Evolutionary conservation across 306 rosid species (phyloP), one percentile per base, ranked within the genome.

Genomic region (Abrus pulchellus): DNA sequence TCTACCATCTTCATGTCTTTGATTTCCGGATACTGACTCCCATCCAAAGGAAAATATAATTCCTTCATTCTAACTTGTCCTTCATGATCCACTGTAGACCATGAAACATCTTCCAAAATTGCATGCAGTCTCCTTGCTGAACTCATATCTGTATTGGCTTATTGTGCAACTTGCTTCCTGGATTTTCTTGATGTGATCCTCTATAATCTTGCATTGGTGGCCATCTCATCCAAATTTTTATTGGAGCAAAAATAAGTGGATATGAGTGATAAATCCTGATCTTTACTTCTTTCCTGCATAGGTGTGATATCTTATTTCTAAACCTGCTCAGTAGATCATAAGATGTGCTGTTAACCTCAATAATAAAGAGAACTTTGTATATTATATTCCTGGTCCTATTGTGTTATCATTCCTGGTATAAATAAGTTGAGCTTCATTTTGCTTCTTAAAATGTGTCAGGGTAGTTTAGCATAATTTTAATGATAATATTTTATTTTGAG

Each of bases 371-470:
- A 57, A 50, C 28, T 65, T 57, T 62, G 27, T 48, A 45, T 75
- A 27, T 28, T 83, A 63, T 73, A 70, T 48, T 30, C 53, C n/a
- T 67, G 82, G 82, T 30, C 65, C 52, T 77, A 49, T n/a, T 61
- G 29, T 29, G 68, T 54, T 34, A 68, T 75, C 61, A 44, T 82
- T 70, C 30, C 36, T 9, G 41, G 28, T 83, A 30, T 60, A 66
- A 66, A 73, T 68, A 50, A 33, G 27, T 62, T 68, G 67, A 78
- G 60, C 48, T 78, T 68, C 53, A 14, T 40, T 30, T 60, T 13
- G 72, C 64, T 53, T 84, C 79, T 64, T 74, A 72, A 84, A 57
- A 38, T 32, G 6, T 68, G 44, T 33, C 63, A 38, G 10, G 40
- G 28, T 62, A 75, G 13, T 49, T 72, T 76, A 41, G 50, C 55